Evolutionary conservation across 148 eudicot species (phyloP), one percentile per base, ranked within the genome.

Genomic region (Silene uniflora): DNA sequence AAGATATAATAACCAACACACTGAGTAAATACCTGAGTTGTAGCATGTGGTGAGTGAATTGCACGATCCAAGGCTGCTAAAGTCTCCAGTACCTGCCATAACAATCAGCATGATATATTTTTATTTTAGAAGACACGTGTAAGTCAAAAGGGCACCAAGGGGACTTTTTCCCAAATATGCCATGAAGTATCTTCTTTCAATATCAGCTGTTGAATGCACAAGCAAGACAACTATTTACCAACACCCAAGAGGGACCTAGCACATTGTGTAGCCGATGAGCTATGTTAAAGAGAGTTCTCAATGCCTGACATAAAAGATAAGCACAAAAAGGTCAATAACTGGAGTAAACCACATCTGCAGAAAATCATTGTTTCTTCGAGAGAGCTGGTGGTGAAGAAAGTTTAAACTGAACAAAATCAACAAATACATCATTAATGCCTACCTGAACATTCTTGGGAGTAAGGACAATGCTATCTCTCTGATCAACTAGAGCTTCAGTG

Each of bases 391-490:
- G 68, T 69, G 16, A 62, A n/a, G 35, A 75, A 17, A 49, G 21
- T 39, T 61, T 39, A n/a, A 21, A 74, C 64, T 73, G n/a, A 16
- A 39, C 25, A n/a, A 21, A 74, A 58, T 73, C 14, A 16, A 39
- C 25, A 76, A 68, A 42, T 27, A 75, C 49, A 62, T 47, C 66
- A 47, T 39, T 65, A 66, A 7, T 10, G 22, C 58, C 58, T 62
- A 95, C 99, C 99, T 95, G 99, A 67, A 95, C 93, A 84, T 95
- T 95, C 81, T 95, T 95, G 65, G 97, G 89, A 78, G 99, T 95
- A 65, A 95, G 89, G 75, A 95, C 81, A 65, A 95, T 81, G 81
- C 46, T 78, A 42, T 95, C 99, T 80, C 89, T 89, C 82, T 86
- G 96, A 67, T 92, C 99, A 76, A 75, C 83, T 49, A 79, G 75